Percentiles rank a stretch among this genome's conserved stretches.
Conservation (phyloP, 495 filamentous ascomycete species). For the Chaetomium tenue region DNA sequence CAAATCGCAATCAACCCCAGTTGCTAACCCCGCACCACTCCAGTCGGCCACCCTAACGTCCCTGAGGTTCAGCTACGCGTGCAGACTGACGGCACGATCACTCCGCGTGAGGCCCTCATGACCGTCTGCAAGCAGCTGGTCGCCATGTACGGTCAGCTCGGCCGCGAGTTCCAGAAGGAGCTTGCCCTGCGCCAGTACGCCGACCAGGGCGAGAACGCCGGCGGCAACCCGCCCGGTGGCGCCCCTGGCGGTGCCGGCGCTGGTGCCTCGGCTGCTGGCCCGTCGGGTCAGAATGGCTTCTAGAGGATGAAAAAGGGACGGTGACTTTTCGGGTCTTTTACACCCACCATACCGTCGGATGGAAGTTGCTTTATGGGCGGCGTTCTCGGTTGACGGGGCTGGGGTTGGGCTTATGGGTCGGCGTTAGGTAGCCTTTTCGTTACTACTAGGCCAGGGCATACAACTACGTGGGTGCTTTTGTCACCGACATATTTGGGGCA, state of each 20-base stretch:
- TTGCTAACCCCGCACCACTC: neutral
- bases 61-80: constrained; percentile 83
- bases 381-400: too few species aligned
- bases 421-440: too few species aligned
- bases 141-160: constrained; percentile 68
- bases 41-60: constrained; percentile 77
- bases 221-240: constrained; percentile 21
- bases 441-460: too few species aligned
- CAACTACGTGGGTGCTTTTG: too few species aligned
- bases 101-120: constrained; percentile 82
- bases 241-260: neutral
- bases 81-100: constrained; percentile 85
- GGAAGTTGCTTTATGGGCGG: too few species aligned
- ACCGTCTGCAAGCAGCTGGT: constrained; percentile 75
- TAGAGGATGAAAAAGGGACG: neutral
- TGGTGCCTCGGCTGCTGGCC: neutral
- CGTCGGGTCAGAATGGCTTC: constrained; percentile 11
- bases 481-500: too few species aligned
- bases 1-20: neutral
- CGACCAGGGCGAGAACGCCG: constrained; percentile 53
- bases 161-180: constrained; percentile 90
- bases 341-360: too few species aligned
- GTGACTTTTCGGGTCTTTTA: too few species aligned
- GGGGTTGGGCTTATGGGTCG: too few species aligned
- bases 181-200: constrained; percentile 91